Evolutionary conservation across 371 early-diverging fungal species (phyloP).

Genomic region (Actinomucor elegans): DNA sequence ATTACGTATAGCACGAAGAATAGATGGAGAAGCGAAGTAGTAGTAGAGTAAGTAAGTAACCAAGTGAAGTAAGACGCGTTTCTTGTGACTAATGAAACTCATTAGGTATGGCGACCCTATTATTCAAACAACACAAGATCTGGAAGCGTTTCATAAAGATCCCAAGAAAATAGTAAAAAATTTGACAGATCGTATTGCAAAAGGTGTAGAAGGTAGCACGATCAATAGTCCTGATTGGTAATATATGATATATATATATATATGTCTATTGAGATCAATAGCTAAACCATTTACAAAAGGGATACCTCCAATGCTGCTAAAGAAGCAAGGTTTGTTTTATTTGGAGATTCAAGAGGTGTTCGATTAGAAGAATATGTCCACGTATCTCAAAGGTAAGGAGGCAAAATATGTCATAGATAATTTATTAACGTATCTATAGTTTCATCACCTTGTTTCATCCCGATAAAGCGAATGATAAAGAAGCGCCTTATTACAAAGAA

Average conservation of each 20-base stretch:
- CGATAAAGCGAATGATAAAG: slow-evolving; percentile 5
- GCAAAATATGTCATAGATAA: background rate
- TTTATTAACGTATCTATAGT: background rate
- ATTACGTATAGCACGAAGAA: slow-evolving; percentile 59
- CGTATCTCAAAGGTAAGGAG: slow-evolving; percentile 48
- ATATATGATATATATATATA: background rate
- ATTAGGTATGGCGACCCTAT: slow-evolving; percentile 55
- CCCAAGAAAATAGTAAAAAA: slow-evolving; percentile 45
- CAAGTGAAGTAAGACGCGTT: background rate
- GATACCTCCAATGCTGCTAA: slow-evolving; percentile 51
- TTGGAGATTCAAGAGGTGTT: slow-evolving; percentile 44
- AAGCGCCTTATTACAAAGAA: slow-evolving; percentile 8
- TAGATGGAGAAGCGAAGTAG: slow-evolving; percentile 56
- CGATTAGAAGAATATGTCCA: slow-evolving; percentile 48
- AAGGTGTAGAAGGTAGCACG: slow-evolving; percentile 50
- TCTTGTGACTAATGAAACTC: background rate
- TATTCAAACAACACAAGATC: slow-evolving; percentile 28
- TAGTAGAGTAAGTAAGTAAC: slow-evolving; percentile 46
- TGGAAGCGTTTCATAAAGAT: slow-evolving; percentile 39
- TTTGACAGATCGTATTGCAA: slow-evolving; percentile 46
- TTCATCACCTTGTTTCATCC: slow-evolving; percentile 38
- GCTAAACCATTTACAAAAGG: too few relatives aligned
- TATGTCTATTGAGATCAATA: background rate
- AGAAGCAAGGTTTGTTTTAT: slow-evolving; percentile 44
- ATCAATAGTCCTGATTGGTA: slow-evolving; percentile 62